phyloP scores from a whole-genome alignment of 2,329 filamentous ascomycete species.

The Fusarium neocosmosporiellum region DNA sequence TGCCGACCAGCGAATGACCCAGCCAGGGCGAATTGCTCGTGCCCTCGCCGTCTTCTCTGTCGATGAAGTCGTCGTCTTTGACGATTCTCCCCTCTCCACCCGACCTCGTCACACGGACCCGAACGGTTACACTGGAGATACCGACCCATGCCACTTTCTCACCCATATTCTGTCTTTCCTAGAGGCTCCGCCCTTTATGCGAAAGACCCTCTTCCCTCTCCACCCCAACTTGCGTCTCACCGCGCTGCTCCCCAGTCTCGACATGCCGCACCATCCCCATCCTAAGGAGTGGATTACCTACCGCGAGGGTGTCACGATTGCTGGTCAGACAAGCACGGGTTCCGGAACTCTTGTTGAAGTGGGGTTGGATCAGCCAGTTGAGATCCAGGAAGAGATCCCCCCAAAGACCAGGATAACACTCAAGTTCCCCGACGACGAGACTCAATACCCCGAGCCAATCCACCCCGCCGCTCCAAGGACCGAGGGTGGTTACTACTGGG shows the following conservation, averaged over 20 bases:
- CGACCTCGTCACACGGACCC: conserved; percentile 62
- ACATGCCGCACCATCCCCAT: conserved; percentile 87
- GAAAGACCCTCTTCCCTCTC: conserved; percentile 78
- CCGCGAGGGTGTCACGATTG: conserved; percentile 78
- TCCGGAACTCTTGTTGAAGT: conserved; percentile 67
- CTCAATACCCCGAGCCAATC: conserved; percentile 66
- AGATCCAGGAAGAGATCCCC: conserved; percentile 71
- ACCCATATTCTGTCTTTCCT: conserved; percentile 83
- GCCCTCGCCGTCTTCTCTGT: conserved; percentile 85
- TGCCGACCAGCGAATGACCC: conserved; percentile 78
- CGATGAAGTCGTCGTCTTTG: conserved; percentile 85
- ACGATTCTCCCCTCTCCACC: conserved; percentile 68
- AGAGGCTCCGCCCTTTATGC: conserved; percentile 86
- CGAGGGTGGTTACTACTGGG: conserved; percentile 88
- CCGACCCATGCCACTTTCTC: conserved; percentile 83
- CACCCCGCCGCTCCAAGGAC: conserved; percentile 76
- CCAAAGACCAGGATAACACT: conserved; percentile 80
- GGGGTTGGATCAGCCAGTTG: conserved; percentile 65
- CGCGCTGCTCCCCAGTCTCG: conserved; percentile 79
- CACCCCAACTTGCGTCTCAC: conserved; percentile 82
- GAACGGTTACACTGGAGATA: conserved; percentile 72
- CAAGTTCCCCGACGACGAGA: conserved; percentile 65
- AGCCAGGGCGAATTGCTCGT: conserved; percentile 81
- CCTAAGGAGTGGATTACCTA: conserved; percentile 82
- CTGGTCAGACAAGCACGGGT: conserved; percentile 55